phyloP scores from a whole-genome alignment of 805 yeast genomes.

The Geotrichum ghanense region DNA sequence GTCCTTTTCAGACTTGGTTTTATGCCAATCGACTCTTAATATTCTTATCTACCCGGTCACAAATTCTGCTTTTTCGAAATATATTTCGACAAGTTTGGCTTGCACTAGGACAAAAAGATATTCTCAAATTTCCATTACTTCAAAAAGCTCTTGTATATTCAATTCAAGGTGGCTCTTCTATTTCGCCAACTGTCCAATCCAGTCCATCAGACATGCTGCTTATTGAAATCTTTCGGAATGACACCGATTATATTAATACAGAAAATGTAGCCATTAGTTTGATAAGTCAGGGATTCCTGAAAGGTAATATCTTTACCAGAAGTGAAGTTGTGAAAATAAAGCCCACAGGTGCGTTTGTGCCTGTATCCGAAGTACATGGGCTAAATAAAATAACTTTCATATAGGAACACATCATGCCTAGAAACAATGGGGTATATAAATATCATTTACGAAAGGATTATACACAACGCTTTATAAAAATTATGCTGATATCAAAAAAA shows the following conservation, averaged over 20 bases:
- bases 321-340: conserved; percentile 13
- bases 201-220: conserved; percentile 5
- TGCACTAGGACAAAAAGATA: conserved; percentile 4
- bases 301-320: conserved; percentile 24
- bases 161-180: conserved; percentile 3
- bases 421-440: no score
- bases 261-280: conserved; percentile 25
- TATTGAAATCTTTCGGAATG: conserved; percentile 6
- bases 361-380: conserved; percentile 9
- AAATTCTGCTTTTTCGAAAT: conserved; percentile 22
- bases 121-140: conserved; percentile 10
- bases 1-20: conserved; percentile 19
- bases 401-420: no score
- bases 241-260: conserved; percentile 15
- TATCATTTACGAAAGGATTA: no score
- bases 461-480: no score
- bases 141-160: conserved; percentile 8
- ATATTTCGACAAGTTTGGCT: conserved; percentile 15
- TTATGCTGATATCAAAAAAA: no score
- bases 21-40: conserved; percentile 18
- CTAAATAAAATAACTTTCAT: not conserved
- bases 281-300: conserved; percentile 25
- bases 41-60: conserved; percentile 17
- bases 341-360: conserved; percentile 16
- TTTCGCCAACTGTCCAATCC: not conserved